These are phyloP conservation scores for Vanilla planifolia DNA, from an alignment of 106 monocot genomes.

Conservation along the genomic window DNA sequence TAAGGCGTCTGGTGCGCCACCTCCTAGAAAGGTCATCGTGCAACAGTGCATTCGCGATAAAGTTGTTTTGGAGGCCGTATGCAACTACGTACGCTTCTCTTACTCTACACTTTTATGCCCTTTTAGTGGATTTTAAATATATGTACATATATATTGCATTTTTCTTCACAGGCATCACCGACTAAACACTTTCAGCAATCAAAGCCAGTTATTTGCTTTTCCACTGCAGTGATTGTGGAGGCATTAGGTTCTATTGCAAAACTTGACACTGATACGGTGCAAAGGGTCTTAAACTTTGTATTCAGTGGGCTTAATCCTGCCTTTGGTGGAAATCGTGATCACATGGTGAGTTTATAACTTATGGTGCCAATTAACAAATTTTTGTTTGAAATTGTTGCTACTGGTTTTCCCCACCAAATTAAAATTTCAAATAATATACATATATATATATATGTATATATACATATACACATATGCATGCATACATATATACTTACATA, in stretches of 20 bases:
- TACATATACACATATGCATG: too few species aligned
- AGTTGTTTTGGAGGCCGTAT: slow-evolving; percentile 64
- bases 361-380: too few species aligned
- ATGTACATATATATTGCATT: background rate
- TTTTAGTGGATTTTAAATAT: background rate
- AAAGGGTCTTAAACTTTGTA: slow-evolving; percentile 61
- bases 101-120: background rate
- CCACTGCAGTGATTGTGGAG: slow-evolving; percentile 75
- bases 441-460: too few species aligned
- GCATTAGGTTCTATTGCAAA: slow-evolving; percentile 53
- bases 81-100: slow-evolving; percentile 65
- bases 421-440: too few species aligned
- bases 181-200: slow-evolving; percentile 56
- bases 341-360: slow-evolving; percentile 61
- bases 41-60: slow-evolving; percentile 93
- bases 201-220: slow-evolving; percentile 72
- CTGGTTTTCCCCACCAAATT: too few species aligned
- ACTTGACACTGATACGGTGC: slow-evolving; percentile 66
- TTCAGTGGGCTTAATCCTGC: slow-evolving; percentile 58
- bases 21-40: slow-evolving; percentile 72
- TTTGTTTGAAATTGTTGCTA: background rate
- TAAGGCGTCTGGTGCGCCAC: slow-evolving; percentile 74
- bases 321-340: slow-evolving; percentile 43
- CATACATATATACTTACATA: too few species aligned
- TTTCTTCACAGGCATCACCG: slow-evolving; percentile 51